Percentiles rank a stretch among this genome's conserved stretches.
These are phyloP conservation scores for Neofusicoccum laricinum DNA, from an alignment of 2,329 filamentous ascomycete genomes.

Conservation along the genomic window DNA sequence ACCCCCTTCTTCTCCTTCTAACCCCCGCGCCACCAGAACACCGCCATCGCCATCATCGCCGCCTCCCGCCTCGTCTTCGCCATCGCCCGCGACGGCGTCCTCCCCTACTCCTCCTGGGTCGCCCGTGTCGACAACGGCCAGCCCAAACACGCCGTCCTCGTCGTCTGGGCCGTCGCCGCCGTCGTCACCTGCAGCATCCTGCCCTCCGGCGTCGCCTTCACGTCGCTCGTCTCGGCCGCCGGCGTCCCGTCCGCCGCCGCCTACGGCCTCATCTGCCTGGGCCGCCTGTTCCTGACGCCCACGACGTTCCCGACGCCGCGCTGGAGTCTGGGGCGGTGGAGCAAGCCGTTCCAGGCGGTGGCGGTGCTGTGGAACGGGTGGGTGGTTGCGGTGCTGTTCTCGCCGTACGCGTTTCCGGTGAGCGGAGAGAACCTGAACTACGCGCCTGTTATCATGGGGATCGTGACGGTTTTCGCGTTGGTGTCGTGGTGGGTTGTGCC, in stretches of 20 bases:
- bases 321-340: conserved; percentile 38
- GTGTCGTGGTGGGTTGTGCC: conserved; percentile 35
- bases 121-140: conserved; percentile 52
- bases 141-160: conserved; percentile 58
- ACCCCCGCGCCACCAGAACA: conserved; percentile 44
- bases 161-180: conserved; percentile 55
- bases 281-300: conserved; percentile 37
- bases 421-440: conserved; percentile 34
- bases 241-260: conserved; percentile 40
- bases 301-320: conserved; percentile 33
- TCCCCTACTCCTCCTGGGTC: conserved; percentile 59
- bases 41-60: conserved; percentile 58
- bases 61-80: conserved; percentile 62
- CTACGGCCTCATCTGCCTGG: conserved; percentile 35
- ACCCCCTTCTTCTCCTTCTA: background rate
- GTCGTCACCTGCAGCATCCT: conserved; percentile 59
- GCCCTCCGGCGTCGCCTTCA: conserved; percentile 47
- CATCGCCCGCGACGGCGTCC: conserved; percentile 59
- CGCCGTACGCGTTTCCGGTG: conserved; percentile 36
- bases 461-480: conserved; percentile 37
- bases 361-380: conserved; percentile 39
- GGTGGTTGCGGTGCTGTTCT: conserved; percentile 38
- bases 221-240: conserved; percentile 37
- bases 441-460: conserved; percentile 38
- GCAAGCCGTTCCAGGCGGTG: conserved; percentile 34